These are phyloP conservation scores for Allantophomopsis lycopodina DNA, from an alignment of 2,329 filamentous ascomycete species.

Conservation along the genomic window DNA sequence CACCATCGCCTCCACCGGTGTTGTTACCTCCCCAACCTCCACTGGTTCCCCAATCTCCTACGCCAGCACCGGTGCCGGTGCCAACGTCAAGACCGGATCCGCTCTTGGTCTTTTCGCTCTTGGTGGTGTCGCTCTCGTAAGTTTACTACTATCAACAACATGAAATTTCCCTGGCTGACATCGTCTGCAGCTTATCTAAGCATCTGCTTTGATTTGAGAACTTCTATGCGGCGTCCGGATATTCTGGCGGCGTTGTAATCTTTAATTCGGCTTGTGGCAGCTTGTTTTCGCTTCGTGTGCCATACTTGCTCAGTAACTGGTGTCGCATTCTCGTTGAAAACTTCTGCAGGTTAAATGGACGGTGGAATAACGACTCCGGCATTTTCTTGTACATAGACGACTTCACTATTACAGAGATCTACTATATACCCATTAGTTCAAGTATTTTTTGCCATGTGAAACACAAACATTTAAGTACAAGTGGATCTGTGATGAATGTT, in stretches of 20 bases:
- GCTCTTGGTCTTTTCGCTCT: slow-evolving; percentile 17
- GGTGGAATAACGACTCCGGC: neutral
- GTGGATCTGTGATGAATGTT: no score
- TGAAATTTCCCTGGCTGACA: slow-evolving; percentile 6
- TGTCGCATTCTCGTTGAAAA: no score
- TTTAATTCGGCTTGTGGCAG: slow-evolving; percentile 11
- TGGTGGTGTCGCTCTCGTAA: slow-evolving; percentile 19
- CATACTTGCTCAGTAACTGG: no score
- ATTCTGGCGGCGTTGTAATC: slow-evolving; percentile 8
- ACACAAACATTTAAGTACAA: no score
- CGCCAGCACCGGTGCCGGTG: slow-evolving; percentile 12
- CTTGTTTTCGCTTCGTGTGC: no score
- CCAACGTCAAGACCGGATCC: slow-evolving; percentile 12
- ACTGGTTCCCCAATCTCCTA: slow-evolving; percentile 15
- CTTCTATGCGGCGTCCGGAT: slow-evolving; percentile 5
- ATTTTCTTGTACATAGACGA: slow-evolving; percentile 1
- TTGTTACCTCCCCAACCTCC: slow-evolving; percentile 7
- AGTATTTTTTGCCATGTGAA: no score
- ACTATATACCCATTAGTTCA: no score
- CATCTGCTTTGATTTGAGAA: slow-evolving; percentile 7
- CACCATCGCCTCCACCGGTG: slow-evolving; percentile 10
- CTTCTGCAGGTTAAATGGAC: no score
- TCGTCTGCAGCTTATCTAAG: slow-evolving; percentile 14
- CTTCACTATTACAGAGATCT: no score
- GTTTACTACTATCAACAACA: slow-evolving; percentile 2